Evolutionary conservation across 306 rosid genomes (phyloP), one percentile per base, ranked within the genome.

Genomic region (Cicer chorassanicum): DNA sequence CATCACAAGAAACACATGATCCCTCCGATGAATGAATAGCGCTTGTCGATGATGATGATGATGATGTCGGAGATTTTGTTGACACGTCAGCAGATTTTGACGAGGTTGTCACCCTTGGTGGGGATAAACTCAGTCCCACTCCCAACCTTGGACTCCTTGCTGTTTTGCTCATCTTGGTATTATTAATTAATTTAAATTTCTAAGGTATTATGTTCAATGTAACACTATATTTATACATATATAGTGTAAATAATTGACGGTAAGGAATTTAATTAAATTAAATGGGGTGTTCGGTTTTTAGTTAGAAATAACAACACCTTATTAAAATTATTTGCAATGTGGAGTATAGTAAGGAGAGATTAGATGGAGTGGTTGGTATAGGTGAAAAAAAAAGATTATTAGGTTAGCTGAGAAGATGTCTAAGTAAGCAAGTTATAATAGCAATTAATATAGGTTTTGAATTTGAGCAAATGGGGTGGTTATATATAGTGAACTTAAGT

Each of bases 1-100:
- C 39, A 4, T 68, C 70, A 4, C 60, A 56, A 42, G 88, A 86
- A 19, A 84, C 86, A 12, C 92, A 84, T 3, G 92, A 86, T 1
- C 85, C 83, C 43, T 80, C 84, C 13, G 77, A 60, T 0, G 75
- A 73, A 6, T 73, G 70, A 40, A 59, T 34, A 10, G 44, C 40
- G 18, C 15, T 51, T 0, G 66, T 8, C 0, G 74, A 18, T 6
- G 53, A 79, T 4, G 74, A 50, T 19, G 46, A 66, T 4, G 59
- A 54, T 8, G 10, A n/a, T n/a, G n/a, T 34, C 50, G 51, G 45
- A 36, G 24, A 67, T 1, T 68, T 69, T 42, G 40, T 29, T 1
- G 60, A 55, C 15, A 29, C 2, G 1, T 77, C 75, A 1, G 13
- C 24, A 6, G 68, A 51, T 4, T 6, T 7, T 5, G 78, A 55